Conservation (phyloP, 495 filamentous ascomycete genomes). For the Staphylotrichum tortipilum region DNA sequence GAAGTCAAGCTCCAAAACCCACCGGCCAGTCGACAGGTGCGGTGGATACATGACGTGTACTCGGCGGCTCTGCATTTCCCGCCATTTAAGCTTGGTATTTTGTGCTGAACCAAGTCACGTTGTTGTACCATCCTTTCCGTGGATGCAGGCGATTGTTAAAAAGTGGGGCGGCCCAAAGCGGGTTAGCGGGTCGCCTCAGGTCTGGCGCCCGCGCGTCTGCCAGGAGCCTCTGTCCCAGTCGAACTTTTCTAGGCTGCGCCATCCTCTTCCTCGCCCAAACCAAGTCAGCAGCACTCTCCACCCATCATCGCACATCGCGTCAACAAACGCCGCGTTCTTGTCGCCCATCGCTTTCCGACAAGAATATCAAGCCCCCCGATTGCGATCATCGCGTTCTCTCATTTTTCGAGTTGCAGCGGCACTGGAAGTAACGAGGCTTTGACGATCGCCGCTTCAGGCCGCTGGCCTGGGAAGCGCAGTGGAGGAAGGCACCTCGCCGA, state of each 20-base stretch:
- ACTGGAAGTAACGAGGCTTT: constrained; percentile 17
- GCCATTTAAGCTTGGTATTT: too few relatives aligned
- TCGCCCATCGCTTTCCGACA: constrained; percentile 20
- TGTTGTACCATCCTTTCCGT: too few relatives aligned
- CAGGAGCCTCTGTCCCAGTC: constrained; percentile 18
- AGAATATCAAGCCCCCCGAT: constrained; percentile 14
- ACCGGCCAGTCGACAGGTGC: too few relatives aligned
- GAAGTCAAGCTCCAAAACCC: too few relatives aligned
- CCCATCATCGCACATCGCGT: constrained; percentile 33
- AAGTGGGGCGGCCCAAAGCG: constrained; percentile 10
- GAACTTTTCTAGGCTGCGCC: constrained; percentile 26
- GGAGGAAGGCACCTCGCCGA: constrained; percentile 28
- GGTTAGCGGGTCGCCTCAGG: too few relatives aligned
- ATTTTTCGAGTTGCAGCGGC: constrained; percentile 15
- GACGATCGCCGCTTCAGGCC: constrained; percentile 28
- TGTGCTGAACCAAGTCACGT: background rate
- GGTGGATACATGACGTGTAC: too few relatives aligned
- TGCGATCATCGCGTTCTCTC: constrained; percentile 18
- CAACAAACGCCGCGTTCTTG: constrained; percentile 23
- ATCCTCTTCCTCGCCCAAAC: constrained; percentile 25
- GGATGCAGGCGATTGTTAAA: too few relatives aligned
- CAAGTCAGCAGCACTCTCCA: constrained; percentile 13
- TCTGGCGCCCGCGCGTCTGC: constrained; percentile 15
- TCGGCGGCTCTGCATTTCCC: too few relatives aligned
- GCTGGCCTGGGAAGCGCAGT: constrained; percentile 29